Conservation (phyloP, 495 filamentous ascomycete genomes). For the Talaromyces liani region DNA sequence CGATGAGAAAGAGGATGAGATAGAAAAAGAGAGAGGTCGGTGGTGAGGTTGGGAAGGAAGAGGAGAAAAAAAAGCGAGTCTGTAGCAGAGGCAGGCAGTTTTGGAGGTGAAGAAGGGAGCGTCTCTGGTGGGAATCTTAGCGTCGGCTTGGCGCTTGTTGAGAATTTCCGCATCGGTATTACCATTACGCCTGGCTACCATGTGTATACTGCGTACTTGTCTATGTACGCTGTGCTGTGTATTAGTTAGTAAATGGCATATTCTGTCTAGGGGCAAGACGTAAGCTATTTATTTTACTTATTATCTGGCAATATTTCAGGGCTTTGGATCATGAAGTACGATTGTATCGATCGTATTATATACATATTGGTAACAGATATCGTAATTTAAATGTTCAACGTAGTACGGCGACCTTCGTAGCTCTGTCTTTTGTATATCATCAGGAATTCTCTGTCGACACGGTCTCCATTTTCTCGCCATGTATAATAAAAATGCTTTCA, state of each 20-base stretch:
- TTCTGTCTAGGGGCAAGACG: not conserved
- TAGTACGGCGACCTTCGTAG: not conserved
- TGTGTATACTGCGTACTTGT: not conserved
- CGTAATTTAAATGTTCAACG: not conserved
- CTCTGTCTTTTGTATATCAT: not conserved
- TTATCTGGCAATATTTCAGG: not conserved
- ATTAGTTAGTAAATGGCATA: not conserved
- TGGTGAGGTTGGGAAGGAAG: constrained; percentile 14
- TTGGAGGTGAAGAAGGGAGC: constrained; percentile 35
- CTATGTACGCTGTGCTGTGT: too few species aligned
- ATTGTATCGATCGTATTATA: not conserved
- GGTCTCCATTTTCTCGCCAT: not conserved
- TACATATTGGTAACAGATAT: not conserved
- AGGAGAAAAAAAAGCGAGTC: constrained; percentile 20
- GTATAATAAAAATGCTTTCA: not conserved
- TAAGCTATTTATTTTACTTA: not conserved
- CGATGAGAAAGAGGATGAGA: not conserved
- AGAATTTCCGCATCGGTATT: constrained; percentile 16
- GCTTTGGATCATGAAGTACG: not conserved
- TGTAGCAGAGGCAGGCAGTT: constrained; percentile 13
- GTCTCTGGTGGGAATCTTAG: constrained; percentile 41
- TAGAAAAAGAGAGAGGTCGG: not conserved
- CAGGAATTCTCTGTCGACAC: not conserved
- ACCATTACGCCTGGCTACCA: not conserved
- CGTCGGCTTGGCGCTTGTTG: constrained; percentile 44